Evolutionary conservation across 192 early-diverging fungal genomes (phyloP).

Genomic region (Globomyces pollinis-pini): DNA sequence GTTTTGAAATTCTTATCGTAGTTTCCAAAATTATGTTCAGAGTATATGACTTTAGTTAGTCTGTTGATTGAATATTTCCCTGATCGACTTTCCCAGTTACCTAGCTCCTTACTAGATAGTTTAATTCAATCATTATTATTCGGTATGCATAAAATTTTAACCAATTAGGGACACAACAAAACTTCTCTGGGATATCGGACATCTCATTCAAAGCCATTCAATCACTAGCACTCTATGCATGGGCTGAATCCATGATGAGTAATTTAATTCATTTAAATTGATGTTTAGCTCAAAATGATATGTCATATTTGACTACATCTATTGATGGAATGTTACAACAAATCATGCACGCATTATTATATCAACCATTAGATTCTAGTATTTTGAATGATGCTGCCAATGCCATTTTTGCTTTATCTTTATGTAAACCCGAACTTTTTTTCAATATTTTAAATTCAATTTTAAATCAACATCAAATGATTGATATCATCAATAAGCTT

Average conservation of each 20-base stretch:
- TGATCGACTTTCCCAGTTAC: constrained; percentile 43
- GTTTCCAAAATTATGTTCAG: constrained; percentile 54
- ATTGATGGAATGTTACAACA: constrained; percentile 10
- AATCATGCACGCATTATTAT: constrained; percentile 2
- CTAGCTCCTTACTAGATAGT: constrained; percentile 40
- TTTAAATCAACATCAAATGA: background rate
- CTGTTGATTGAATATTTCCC: constrained; percentile 59
- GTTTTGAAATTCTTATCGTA: no score
- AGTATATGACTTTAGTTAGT: constrained; percentile 59
- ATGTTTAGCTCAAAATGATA: background rate
- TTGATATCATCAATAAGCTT: constrained; percentile 5
- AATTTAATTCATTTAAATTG: background rate
- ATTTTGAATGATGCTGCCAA: constrained; percentile 12
- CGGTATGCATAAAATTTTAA: constrained; percentile 53
- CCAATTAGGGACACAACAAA: constrained; percentile 21
- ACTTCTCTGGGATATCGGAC: constrained; percentile 51
- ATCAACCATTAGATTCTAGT: constrained; percentile 1
- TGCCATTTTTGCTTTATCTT: constrained; percentile 8
- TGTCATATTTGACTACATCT: constrained; percentile 1
- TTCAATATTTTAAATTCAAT: background rate
- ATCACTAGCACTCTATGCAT: constrained; percentile 46
- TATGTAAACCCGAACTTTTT: background rate
- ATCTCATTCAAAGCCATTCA: constrained; percentile 58
- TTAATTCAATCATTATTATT: constrained; percentile 55
- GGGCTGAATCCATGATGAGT: constrained; percentile 30